These are phyloP conservation scores for Beauveria scarabaeidicola DNA, from an alignment of 2,329 filamentous ascomycete species.

Conservation along the genomic window DNA sequence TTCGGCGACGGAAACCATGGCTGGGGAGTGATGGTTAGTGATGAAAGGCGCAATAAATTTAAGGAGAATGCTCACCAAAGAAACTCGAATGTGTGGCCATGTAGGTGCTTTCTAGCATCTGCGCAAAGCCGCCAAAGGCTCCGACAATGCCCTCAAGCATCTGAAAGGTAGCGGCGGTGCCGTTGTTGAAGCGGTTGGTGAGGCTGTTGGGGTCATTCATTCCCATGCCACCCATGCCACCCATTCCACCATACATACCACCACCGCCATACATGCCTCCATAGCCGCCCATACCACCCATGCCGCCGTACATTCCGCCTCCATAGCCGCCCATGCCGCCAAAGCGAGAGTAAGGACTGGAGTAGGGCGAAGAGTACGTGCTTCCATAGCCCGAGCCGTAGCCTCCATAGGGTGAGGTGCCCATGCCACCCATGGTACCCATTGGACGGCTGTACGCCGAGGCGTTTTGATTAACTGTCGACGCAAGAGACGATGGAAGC, in stretches of 20 bases:
- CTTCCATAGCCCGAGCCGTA: constrained; percentile 34
- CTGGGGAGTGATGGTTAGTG: constrained; percentile 34
- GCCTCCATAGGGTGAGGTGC: constrained; percentile 21
- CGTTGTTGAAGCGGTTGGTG: constrained; percentile 91
- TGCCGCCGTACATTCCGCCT: constrained; percentile 26
- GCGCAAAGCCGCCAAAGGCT: constrained; percentile 93
- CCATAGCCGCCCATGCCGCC: constrained; percentile 50
- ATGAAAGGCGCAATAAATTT: not conserved
- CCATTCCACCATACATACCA: constrained; percentile 32
- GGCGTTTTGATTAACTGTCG: constrained; percentile 80
- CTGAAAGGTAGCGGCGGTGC: constrained; percentile 93
- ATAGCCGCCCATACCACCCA: constrained; percentile 23
- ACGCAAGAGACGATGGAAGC: constrained; percentile 67
- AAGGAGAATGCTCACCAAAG: constrained; percentile 61
- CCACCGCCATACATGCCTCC: constrained; percentile 28
- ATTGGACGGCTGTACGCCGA: constrained; percentile 61
- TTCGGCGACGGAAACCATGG: constrained; percentile 96
- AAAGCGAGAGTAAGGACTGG: constrained; percentile 28
- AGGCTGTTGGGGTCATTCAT: constrained; percentile 81
- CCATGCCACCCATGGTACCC: constrained; percentile 33
- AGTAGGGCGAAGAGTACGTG: constrained; percentile 21
- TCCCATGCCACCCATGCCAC: constrained; percentile 24
- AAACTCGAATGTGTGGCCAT: constrained; percentile 99
- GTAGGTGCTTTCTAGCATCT: constrained; percentile 99
- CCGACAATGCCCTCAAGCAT: constrained; percentile 96